Evolutionary conservation across 1,284 basidiomycete species (phyloP), one percentile per base, ranked within the genome.

Genomic region (Melampsora abietis-canadensis): DNA sequence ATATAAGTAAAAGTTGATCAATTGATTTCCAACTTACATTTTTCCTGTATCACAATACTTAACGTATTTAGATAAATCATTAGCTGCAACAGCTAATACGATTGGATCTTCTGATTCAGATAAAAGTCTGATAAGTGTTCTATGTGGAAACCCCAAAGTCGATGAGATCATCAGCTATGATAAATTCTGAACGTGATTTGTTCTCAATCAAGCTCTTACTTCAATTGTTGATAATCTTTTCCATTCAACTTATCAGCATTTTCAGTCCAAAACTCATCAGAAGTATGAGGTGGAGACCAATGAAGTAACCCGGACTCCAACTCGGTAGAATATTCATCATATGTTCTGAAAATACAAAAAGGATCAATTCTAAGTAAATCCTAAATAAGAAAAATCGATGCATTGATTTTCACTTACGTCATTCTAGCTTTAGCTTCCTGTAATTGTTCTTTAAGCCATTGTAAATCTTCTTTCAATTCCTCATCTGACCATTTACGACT

Each of bases 261-360:
- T 84, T 95, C 92, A 80, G 91, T 92, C 95, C 95, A 98, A 83
- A 99, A 99, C 67, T 93, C 88, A 76, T 98, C 95, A 7, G 91
- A 92, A 80, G 94, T 91, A 81, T 98, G 96, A 21, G 93, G 91
- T 5, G 95, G 94, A 6, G 92, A 90, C 92, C 94, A 98, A 4
- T 92, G 90, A 15, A 98, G 84, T 81, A 93, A 92, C 1, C 94
- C 94, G 0, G 91, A 92, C 34, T 88, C 85, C 21, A 98, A 84
- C 82, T 98, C 95, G 0, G 92, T 93, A 7, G 87, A 87, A 81
- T 98, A 98, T 83, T 97, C 94, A 81, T 98, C 96, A 82, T 91
- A 98, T 0, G 93, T 98, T 72, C 92, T 94, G 78, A 30, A 75
- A 30, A 66, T 10, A 21, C 4, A n/a, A 51, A 48, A 66, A 21